Conservation (phyloP, 1,284 basidiomycete genomes). For the Somion occarium region DNA sequence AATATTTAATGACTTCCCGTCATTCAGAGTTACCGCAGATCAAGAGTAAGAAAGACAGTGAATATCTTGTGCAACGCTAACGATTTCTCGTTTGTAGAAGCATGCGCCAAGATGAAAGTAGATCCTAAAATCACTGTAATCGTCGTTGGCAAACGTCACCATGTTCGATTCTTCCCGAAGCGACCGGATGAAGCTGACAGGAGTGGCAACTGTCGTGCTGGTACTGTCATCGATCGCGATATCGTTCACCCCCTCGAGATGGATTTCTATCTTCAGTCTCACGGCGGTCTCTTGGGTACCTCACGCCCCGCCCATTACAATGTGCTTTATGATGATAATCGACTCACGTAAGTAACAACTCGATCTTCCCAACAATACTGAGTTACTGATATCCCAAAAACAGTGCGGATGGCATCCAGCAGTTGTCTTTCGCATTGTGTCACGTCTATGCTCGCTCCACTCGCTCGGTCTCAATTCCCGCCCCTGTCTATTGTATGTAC, state of each 20-base stretch:
- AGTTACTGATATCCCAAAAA: neutral
- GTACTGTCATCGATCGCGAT: conserved; percentile 70
- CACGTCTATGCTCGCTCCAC: conserved; percentile 82
- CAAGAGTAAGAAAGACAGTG: too few relatives aligned
- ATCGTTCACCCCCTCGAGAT: conserved; percentile 72
- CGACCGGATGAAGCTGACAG: conserved; percentile 47
- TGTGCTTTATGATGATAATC: conserved; percentile 56
- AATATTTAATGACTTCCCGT: too few relatives aligned
- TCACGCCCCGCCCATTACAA: conserved; percentile 62
- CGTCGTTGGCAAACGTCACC: conserved; percentile 74
- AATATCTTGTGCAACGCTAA: too few relatives aligned
- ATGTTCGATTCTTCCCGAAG: conserved; percentile 72
- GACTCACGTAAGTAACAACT: conserved; percentile 37
- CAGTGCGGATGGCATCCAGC: conserved; percentile 64
- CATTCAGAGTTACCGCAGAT: conserved; percentile 48
- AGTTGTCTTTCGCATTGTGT: conserved; percentile 70
- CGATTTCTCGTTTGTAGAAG: too few relatives aligned
- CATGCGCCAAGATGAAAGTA: conserved; percentile 50
- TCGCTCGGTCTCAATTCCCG: conserved; percentile 79
- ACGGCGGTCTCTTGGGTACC: conserved; percentile 59
- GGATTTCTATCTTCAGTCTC: conserved; percentile 78
- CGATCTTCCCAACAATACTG: conserved; percentile 7
- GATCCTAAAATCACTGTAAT: conserved; percentile 68
- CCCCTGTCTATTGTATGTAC: conserved; percentile 74
- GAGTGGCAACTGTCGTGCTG: conserved; percentile 71